A percentile compares a stretch with the other conserved stretches of the same genome.
Conservation (phyloP, 108 stramenopile genomes). For the Skeletonema menzelii region DNA sequence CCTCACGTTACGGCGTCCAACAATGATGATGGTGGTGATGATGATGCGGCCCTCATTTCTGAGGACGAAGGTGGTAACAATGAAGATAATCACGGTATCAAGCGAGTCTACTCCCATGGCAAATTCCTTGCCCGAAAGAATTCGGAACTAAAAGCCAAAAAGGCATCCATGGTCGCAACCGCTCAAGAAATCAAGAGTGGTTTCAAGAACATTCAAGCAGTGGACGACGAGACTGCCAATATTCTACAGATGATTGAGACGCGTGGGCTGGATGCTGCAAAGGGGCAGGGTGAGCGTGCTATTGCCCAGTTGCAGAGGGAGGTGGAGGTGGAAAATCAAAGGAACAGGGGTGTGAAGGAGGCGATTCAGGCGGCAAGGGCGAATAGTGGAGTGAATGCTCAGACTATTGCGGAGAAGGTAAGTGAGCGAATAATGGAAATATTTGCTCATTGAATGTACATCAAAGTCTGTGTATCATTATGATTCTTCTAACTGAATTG, state of each 20-base stretch:
- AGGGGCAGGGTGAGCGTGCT: constrained; percentile 16
- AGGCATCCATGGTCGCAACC: constrained; percentile 7
- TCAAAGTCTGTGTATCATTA: background rate
- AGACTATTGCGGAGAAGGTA: constrained; percentile 42
- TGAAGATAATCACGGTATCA: background rate
- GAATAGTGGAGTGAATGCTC: constrained; percentile 42
- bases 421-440: constrained; percentile 1
- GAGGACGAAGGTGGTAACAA: constrained; percentile 6
- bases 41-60: constrained; percentile 3
- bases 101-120: constrained; percentile 23
- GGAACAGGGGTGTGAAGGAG: constrained; percentile 42
- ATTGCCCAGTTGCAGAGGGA: constrained; percentile 38
- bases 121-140: constrained; percentile 35
- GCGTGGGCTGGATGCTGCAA: constrained; percentile 21
- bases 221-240: constrained; percentile 16
- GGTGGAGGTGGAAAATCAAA: constrained; percentile 39
- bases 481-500: background rate
- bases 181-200: constrained; percentile 15
- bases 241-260: constrained; percentile 10
- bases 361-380: constrained; percentile 32
- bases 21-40: constrained; percentile 3
- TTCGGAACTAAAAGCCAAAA: constrained; percentile 21
- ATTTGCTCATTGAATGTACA: background rate
- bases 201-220: constrained; percentile 17
- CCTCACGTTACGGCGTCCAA: constrained; percentile 18